These are phyloP conservation scores for Yarrowia osloensis DNA, from an alignment of 805 yeast genomes.

Conservation along the genomic window DNA sequence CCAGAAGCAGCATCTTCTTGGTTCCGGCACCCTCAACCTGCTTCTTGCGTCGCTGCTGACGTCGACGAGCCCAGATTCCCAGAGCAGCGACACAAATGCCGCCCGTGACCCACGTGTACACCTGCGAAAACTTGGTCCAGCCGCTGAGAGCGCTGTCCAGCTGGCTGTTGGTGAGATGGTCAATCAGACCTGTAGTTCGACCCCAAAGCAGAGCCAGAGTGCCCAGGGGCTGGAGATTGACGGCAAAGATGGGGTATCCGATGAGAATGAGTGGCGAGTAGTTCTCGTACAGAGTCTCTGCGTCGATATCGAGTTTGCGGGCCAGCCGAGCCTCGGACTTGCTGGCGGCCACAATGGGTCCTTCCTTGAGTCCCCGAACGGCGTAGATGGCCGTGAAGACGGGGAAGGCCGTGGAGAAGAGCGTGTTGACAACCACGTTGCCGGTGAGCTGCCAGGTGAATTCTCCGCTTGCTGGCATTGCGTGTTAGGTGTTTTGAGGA, in stretches of 20 bases:
- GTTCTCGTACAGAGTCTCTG: slow-evolving; percentile 8
- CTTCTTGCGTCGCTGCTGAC: background rate
- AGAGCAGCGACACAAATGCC: background rate
- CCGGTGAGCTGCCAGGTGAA: slow-evolving; percentile 13
- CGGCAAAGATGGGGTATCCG: slow-evolving; percentile 13
- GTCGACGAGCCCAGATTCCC: slow-evolving; percentile 1
- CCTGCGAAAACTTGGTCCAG: background rate
- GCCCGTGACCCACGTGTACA: background rate
- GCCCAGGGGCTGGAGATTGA: slow-evolving; percentile 6
- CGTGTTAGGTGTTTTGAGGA: background rate
- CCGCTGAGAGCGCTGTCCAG: background rate
- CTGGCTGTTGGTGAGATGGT: background rate
- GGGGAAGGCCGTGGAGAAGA: slow-evolving; percentile 4
- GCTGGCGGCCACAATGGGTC: background rate
- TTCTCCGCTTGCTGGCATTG: background rate
- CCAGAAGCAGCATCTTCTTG: background rate
- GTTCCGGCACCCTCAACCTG: too few species aligned
- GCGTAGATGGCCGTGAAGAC: slow-evolving; percentile 11
- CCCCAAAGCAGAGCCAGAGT: background rate
- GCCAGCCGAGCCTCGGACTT: background rate
- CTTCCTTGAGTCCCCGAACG: background rate
- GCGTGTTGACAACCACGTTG: slow-evolving; percentile 3
- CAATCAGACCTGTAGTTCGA: background rate
- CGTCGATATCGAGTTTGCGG: background rate
- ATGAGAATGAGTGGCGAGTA: background rate